Conservation (phyloP, 1,284 basidiomycete genomes). For the Ustilago xerochloae region DNA sequence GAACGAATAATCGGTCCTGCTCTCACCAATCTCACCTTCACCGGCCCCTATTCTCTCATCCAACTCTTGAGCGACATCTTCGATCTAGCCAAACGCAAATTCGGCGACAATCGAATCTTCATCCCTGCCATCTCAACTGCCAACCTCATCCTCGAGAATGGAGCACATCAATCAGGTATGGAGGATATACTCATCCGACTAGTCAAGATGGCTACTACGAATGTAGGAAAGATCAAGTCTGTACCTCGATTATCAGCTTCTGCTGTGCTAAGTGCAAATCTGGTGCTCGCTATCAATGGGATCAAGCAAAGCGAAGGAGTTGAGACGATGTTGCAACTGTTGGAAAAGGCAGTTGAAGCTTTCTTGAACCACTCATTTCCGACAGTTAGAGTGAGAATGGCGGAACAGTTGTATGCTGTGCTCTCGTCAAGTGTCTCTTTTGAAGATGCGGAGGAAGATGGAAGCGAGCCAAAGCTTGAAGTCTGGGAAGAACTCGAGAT, state of each 20-base stretch:
- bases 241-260: conserved; percentile 17
- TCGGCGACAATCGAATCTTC: conserved; percentile 52
- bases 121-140: conserved; percentile 44
- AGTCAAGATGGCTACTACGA: conserved; percentile 20
- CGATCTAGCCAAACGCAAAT: conserved; percentile 21
- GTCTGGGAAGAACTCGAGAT: conserved; percentile 19
- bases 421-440: conserved; percentile 11
- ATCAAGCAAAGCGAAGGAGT: neutral
- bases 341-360: neutral
- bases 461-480: conserved; percentile 6
- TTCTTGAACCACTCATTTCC: conserved; percentile 30
- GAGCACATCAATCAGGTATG: neutral
- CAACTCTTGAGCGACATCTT: conserved; percentile 27
- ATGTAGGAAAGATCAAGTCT: conserved; percentile 19
- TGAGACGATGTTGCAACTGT: neutral
- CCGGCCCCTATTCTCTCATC: neutral
- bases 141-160: conserved; percentile 52
- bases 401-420: conserved; percentile 46
- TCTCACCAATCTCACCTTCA: conserved; percentile 1
- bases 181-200: neutral
- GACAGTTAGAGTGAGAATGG: conserved; percentile 11
- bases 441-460: conserved; percentile 14
- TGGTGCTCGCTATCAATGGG: conserved; percentile 1
- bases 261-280: conserved; percentile 21
- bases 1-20: conserved; percentile 39